phyloP scores from a whole-genome alignment of 495 filamentous ascomycete species.

The Tuber umbilicatum region DNA sequence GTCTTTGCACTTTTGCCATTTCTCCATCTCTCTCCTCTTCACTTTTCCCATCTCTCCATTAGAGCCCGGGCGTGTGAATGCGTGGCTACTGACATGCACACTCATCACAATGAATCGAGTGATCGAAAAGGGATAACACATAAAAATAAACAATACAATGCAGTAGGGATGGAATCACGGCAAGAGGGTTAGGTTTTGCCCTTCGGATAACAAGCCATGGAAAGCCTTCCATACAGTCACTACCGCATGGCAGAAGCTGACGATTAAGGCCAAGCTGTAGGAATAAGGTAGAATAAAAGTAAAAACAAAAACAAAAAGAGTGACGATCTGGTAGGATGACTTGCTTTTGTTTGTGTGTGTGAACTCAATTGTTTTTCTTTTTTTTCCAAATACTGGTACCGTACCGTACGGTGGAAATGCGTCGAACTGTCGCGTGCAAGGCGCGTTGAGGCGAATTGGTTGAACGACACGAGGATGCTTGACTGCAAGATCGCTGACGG shows the following conservation, averaged over 20 bases:
- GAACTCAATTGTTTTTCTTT: constrained; percentile 23
- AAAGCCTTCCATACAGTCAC: not conserved
- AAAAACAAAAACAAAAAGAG: constrained; percentile 17
- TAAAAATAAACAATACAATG: constrained; percentile 22
- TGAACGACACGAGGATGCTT: constrained; percentile 38
- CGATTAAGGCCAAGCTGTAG: not conserved
- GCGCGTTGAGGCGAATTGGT: constrained; percentile 33
- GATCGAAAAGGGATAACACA: not conserved
- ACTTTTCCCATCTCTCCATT: constrained; percentile 24
- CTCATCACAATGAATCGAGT: not conserved
- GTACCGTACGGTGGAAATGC: too few relatives aligned
- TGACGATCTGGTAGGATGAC: constrained; percentile 28
- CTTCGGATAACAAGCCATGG: not conserved
- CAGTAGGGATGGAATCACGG: constrained; percentile 8
- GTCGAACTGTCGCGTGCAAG: constrained; percentile 28
- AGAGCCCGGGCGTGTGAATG: constrained; percentile 3
- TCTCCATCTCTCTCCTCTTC: constrained; percentile 24
- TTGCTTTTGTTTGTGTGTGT: constrained; percentile 31
- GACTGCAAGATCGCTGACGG: constrained; percentile 37
- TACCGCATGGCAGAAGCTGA: not conserved
- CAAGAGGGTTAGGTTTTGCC: constrained; percentile 30
- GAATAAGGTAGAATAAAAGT: not conserved
- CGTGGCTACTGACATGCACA: not conserved
- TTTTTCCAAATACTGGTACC: constrained; percentile 20
- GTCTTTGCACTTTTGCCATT: constrained; percentile 15